phyloP scores from a whole-genome alignment of 1,139 yeast genomes.

The Scheffersomyces titani region DNA sequence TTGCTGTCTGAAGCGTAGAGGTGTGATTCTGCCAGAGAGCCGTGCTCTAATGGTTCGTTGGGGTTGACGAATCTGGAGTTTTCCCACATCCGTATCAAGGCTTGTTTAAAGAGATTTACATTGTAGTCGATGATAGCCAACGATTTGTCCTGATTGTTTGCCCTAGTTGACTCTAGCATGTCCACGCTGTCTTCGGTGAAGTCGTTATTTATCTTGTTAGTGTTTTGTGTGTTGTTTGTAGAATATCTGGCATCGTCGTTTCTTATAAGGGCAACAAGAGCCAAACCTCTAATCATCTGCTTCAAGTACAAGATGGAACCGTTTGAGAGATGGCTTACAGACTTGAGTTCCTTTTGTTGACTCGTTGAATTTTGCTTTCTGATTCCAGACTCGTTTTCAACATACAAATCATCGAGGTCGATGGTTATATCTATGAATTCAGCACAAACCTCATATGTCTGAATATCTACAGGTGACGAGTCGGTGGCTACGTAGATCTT shows the following conservation, averaged over 20 bases:
- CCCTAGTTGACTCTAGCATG: background rate
- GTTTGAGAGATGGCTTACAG: slow-evolving; percentile 75
- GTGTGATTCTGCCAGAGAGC: background rate
- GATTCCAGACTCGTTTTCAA: slow-evolving; percentile 25
- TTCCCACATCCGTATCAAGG: slow-evolving; percentile 79
- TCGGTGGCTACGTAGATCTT: slow-evolving; percentile 96
- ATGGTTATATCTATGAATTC: slow-evolving; percentile 94
- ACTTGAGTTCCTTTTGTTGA: slow-evolving; percentile 47
- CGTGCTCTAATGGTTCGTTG: background rate
- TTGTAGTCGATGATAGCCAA: slow-evolving; percentile 86
- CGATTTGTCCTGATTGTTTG: slow-evolving; percentile 39
- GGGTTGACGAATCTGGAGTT: slow-evolving; percentile 20
- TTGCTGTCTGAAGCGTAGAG: background rate
- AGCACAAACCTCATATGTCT: slow-evolving; percentile 94
- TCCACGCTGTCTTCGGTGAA: background rate
- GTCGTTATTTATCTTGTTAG: slow-evolving; percentile 3
- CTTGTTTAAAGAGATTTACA: slow-evolving; percentile 76
- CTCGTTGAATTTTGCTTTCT: background rate
- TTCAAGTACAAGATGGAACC: slow-evolving; percentile 81
- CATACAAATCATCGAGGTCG: slow-evolving; percentile 76
- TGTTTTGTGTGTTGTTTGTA: background rate
- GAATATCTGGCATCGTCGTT: slow-evolving; percentile 46
- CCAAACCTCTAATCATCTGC: slow-evolving; percentile 91
- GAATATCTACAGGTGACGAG: slow-evolving; percentile 92
- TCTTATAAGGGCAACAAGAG: slow-evolving; percentile 83